A percentile compares a stretch with the other conserved stretches of the same genome.
Conservation (phyloP, 495 filamentous ascomycete genomes). For the Aspergillus heteromorphus region DNA sequence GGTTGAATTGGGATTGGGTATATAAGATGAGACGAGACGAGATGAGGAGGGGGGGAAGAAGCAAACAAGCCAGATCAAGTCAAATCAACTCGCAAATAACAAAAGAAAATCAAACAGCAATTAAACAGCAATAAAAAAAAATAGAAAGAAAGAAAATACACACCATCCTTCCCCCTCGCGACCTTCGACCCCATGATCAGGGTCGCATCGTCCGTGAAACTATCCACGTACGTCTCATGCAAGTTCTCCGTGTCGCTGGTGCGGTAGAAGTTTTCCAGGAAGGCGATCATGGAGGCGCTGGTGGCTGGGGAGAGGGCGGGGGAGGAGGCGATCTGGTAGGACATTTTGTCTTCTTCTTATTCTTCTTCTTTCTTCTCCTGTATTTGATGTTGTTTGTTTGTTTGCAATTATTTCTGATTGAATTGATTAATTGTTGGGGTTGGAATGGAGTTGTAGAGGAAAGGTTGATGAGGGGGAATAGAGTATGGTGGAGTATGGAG, state of each 20-base stretch:
- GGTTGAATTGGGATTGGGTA: background rate
- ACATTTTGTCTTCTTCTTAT: constrained; percentile 24
- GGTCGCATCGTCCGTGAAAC: constrained; percentile 51
- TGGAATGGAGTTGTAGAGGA: too few species aligned
- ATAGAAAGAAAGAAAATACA: constrained; percentile 2
- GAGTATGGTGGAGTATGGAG: background rate
- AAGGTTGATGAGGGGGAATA: too few species aligned
- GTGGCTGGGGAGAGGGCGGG: constrained; percentile 24
- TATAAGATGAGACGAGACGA: background rate
- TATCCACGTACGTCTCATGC: constrained; percentile 51
- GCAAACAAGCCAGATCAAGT: too few species aligned
- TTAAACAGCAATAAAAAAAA: background rate
- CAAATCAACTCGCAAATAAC: too few species aligned
- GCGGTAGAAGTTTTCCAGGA: constrained; percentile 55
- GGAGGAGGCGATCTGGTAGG: constrained; percentile 34
- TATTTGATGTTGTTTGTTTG: background rate
- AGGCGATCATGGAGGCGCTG: constrained; percentile 33
- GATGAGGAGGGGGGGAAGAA: background rate
- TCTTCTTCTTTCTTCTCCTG: background rate
- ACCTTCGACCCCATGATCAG: constrained; percentile 53
- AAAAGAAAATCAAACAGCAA: background rate
- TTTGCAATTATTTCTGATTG: background rate
- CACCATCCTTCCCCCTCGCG: constrained; percentile 47
- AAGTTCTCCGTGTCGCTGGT: constrained; percentile 51
- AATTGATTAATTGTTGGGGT: background rate